Percentiles rank a stretch among this genome's conserved stretches.
Evolutionary conservation across 495 filamentous ascomycete species (phyloP).

Genomic region (Rusavskia elegans): DNA sequence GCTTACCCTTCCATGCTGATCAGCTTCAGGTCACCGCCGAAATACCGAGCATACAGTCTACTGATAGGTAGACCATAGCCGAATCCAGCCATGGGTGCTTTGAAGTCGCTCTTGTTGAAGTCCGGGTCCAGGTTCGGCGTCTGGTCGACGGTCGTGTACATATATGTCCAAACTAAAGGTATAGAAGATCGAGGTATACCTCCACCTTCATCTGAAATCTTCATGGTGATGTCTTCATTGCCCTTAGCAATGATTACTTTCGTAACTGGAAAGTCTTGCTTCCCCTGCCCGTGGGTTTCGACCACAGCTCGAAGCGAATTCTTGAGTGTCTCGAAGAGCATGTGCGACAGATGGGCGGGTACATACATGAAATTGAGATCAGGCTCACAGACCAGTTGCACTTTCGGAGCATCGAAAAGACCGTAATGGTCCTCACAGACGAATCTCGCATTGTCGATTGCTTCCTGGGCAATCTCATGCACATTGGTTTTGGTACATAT

Average conservation of each 20-base stretch:
- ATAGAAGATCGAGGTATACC: conserved; percentile 85
- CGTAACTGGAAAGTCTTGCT: conserved; percentile 87
- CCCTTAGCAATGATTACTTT: conserved; percentile 96
- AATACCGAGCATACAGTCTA: conserved; percentile 88
- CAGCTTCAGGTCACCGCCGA: conserved; percentile 89
- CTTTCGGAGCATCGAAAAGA: conserved; percentile 89
- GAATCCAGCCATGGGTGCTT: conserved; percentile 97
- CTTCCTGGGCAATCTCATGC: conserved; percentile 85
- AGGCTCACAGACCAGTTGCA: conserved; percentile 88
- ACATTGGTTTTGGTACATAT: conserved; percentile 99
- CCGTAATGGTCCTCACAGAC: conserved; percentile 99
- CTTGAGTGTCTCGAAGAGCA: conserved; percentile 98
- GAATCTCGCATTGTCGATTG: conserved; percentile 94
- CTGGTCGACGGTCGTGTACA: conserved; percentile 97
- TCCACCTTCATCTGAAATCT: conserved; percentile 89
- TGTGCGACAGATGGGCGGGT: conserved; percentile 90
- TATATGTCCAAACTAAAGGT: conserved; percentile 97
- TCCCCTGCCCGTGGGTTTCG: conserved; percentile 86
- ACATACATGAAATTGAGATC: conserved; percentile 98
- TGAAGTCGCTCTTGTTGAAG: conserved; percentile 98
- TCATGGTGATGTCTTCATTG: conserved; percentile 97
- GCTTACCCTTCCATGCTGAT: conserved; percentile 99
- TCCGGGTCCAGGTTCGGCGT: conserved; percentile 91
- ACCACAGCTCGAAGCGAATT: conserved; percentile 95
- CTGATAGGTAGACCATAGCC: conserved; percentile 92